phyloP scores from a whole-genome alignment of 192 early-diverging fungal genomes.

The Umbelopsis vinacea region DNA sequence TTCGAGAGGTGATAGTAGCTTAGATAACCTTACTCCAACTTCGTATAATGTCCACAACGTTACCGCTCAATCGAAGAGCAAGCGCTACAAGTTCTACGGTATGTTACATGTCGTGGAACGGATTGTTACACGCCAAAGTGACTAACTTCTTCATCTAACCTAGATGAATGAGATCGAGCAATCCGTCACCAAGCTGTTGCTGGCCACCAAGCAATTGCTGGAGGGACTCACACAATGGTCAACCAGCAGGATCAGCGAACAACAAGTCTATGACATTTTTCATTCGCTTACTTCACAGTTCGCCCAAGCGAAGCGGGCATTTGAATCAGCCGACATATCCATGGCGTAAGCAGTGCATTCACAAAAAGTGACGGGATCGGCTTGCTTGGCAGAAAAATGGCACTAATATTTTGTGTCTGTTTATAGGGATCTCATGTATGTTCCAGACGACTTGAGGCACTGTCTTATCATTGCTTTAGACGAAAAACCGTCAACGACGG shows the following conservation, averaged over 20 bases:
- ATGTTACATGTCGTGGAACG: background rate
- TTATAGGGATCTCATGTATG: slow-evolving; percentile 48
- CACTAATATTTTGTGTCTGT: background rate
- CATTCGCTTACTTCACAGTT: slow-evolving; percentile 49
- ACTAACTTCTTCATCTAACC: background rate
- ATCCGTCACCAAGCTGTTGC: slow-evolving; percentile 50
- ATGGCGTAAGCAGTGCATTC: slow-evolving; percentile 30
- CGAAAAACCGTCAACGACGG: slow-evolving; percentile 43
- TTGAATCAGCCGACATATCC: slow-evolving; percentile 28
- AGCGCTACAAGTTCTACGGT: slow-evolving; percentile 19
- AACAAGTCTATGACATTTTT: slow-evolving; percentile 53
- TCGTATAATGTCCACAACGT: background rate
- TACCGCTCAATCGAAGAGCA: slow-evolving; percentile 11
- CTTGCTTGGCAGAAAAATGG: background rate
- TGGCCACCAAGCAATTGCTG: slow-evolving; percentile 53
- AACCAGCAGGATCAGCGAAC: slow-evolving; percentile 34
- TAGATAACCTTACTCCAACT: no score
- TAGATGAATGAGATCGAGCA: slow-evolving; percentile 53
- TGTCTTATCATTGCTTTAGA: slow-evolving; percentile 51
- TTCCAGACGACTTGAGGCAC: slow-evolving; percentile 47
- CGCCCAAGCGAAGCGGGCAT: slow-evolving; percentile 45
- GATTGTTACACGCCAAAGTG: background rate
- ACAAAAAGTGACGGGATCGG: background rate
- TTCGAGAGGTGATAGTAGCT: no score
- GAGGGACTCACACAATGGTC: slow-evolving; percentile 55